Evolutionary conservation across 208 protist genomes (phyloP).

Genomic region (Lotmaria passim): DNA sequence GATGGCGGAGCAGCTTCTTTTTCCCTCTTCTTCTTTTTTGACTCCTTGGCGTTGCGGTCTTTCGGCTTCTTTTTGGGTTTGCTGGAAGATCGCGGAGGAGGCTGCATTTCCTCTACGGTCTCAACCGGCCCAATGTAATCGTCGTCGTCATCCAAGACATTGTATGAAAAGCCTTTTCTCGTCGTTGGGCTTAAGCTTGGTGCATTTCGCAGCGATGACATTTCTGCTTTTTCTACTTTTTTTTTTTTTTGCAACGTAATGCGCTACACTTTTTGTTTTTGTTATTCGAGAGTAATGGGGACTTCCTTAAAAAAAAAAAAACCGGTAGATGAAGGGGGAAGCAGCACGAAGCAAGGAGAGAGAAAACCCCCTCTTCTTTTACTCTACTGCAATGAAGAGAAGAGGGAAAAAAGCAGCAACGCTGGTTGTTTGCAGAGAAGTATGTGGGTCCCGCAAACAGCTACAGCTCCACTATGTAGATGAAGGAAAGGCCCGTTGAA

Average conservation of each 20-base stretch:
- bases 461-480: no score
- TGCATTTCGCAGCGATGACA: slow-evolving; percentile 36
- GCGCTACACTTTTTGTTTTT: background rate
- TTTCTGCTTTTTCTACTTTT: background rate
- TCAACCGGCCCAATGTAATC: slow-evolving; percentile 47
- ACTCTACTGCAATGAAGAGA: no score
- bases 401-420: no score
- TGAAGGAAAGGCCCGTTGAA: no score
- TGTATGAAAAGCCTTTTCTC: slow-evolving; percentile 35
- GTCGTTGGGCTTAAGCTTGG: slow-evolving; percentile 53
- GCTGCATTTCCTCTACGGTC: slow-evolving; percentile 21
- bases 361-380: no score
- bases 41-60: slow-evolving; percentile 20
- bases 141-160: slow-evolving; percentile 49
- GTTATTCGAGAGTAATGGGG: background rate
- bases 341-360: no score
- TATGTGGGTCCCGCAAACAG: no score
- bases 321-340: background rate
- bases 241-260: background rate
- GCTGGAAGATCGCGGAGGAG: slow-evolving; percentile 15
- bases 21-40: slow-evolving; percentile 42
- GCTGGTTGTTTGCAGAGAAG: no score
- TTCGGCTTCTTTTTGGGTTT: slow-evolving; percentile 45
- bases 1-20: slow-evolving; percentile 14
- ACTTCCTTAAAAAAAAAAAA: background rate